Conservation (phyloP, 352 stramenopile genomes). For the Pythium inflatum region DNA sequence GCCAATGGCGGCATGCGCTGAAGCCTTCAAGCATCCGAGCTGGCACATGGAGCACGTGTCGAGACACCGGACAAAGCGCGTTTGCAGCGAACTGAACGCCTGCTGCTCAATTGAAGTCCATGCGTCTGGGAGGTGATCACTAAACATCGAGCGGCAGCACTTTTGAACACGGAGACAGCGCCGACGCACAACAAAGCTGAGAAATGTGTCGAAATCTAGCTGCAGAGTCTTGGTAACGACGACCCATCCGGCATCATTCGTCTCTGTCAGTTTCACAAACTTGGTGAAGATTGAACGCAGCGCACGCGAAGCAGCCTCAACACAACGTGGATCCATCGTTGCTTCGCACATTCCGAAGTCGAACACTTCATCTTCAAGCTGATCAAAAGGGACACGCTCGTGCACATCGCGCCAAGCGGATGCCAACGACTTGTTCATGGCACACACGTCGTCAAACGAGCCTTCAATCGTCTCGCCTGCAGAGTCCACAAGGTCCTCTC, state of each 20-base stretch:
- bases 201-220: conserved; percentile 58
- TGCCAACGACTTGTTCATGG: conserved; percentile 35
- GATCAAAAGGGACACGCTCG: conserved; percentile 29
- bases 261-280: conserved; percentile 32
- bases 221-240: conserved; percentile 40
- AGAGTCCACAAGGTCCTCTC: conserved; percentile 40
- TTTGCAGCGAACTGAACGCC: conserved; percentile 47
- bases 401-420: conserved; percentile 43
- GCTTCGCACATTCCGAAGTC: conserved; percentile 50
- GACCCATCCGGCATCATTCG: not conserved
- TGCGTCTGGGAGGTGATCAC: conserved; percentile 46
- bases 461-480: conserved; percentile 38
- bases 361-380: conserved; percentile 43
- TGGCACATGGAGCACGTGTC: conserved; percentile 53
- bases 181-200: conserved; percentile 61
- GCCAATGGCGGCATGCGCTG: conserved; percentile 35
- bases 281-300: conserved; percentile 39
- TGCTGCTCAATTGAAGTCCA: conserved; percentile 59
- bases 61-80: conserved; percentile 61
- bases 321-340: conserved; percentile 22
- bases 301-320: conserved; percentile 28
- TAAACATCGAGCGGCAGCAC: conserved; percentile 50
- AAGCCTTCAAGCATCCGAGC: conserved; percentile 67
- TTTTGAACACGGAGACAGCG: conserved; percentile 50
- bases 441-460: conserved; percentile 38